A percentile compares a stretch with the other conserved stretches of the same genome.
These are phyloP conservation scores for Chaetomiaceae sp. DNA, from an alignment of 2,329 filamentous ascomycete species.

Conservation along the genomic window DNA sequence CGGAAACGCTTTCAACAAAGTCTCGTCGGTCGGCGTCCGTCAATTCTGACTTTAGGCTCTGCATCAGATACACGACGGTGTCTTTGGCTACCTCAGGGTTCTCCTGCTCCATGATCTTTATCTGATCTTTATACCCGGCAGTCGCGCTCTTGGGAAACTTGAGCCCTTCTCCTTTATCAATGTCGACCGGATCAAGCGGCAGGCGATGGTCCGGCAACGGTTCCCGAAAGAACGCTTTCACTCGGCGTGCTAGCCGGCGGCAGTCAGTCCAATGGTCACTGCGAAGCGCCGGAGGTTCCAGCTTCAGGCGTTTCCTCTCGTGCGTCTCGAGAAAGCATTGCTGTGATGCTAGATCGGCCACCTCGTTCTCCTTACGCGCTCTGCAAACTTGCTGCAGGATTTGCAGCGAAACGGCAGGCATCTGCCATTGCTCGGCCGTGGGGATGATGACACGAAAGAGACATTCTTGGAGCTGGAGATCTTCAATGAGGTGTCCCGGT, in stretches of 20 bases:
- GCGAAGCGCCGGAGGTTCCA: conserved; percentile 26
- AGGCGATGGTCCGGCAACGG: conserved; percentile 24
- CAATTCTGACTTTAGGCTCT: conserved; percentile 21
- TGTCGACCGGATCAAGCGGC: conserved; percentile 26
- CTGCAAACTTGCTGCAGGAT: conserved; percentile 20
- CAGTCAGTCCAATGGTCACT: conserved; percentile 28
- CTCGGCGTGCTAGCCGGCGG: conserved; percentile 14
- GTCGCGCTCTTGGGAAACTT: conserved; percentile 21
- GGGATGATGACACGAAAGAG: conserved; percentile 24
- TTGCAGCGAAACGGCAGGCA: conserved; percentile 14
- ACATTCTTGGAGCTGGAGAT: conserved; percentile 19
- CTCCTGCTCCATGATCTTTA: conserved; percentile 21
- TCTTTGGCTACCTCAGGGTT: conserved; percentile 23
- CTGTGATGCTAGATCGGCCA: conserved; percentile 9
- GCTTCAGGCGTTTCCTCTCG: conserved; percentile 16
- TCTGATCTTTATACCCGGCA: conserved; percentile 4
- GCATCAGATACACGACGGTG: conserved; percentile 20
- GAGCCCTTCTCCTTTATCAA: conserved; percentile 27
- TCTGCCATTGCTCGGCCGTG: conserved; percentile 20
- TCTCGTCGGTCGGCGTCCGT: conserved; percentile 18
- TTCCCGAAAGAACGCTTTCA: conserved; percentile 14
- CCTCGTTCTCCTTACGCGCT: conserved; percentile 7
- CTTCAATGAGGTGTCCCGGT: conserved; percentile 17
- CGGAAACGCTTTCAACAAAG: conserved; percentile 12
- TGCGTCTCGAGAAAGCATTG: conserved; percentile 13